Evolutionary conservation across 768 basidiomycete species (phyloP).

Genomic region (Calocybe cyanea): DNA sequence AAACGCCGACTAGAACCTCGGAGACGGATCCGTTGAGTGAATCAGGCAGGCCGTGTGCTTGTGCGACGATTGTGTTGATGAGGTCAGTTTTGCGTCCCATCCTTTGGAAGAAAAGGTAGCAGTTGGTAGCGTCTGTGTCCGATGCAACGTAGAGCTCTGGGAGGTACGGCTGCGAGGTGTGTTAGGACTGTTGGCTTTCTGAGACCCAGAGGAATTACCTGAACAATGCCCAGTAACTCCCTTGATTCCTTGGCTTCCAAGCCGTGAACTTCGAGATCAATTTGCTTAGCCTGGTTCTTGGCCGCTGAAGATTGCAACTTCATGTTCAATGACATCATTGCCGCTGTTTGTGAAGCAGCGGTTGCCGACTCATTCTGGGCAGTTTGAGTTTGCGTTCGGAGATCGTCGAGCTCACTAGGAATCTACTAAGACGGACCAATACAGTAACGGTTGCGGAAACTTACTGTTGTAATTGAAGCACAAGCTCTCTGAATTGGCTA

Average conservation of each 20-base stretch:
- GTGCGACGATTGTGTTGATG: slow-evolving; percentile 77
- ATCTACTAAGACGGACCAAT: neutral
- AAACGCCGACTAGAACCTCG: slow-evolving; percentile 88
- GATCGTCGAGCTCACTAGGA: slow-evolving; percentile 77
- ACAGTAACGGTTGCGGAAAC: slow-evolving; percentile 8
- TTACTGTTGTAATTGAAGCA: slow-evolving; percentile 77
- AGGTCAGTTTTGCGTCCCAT: slow-evolving; percentile 84
- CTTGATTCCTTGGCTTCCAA: slow-evolving; percentile 81
- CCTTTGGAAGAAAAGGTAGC: slow-evolving; percentile 91
- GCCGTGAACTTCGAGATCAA: slow-evolving; percentile 85
- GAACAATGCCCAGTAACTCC: slow-evolving; percentile 79
- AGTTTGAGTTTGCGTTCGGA: slow-evolving; percentile 82
- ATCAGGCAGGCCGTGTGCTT: slow-evolving; percentile 80
- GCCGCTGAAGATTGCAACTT: slow-evolving; percentile 89
- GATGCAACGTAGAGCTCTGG: slow-evolving; percentile 87
- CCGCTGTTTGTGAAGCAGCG: slow-evolving; percentile 84
- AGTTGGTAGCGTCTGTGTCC: slow-evolving; percentile 84
- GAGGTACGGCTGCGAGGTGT: slow-evolving; percentile 69
- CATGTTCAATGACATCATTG: slow-evolving; percentile 91
- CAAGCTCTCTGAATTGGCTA: slow-evolving; percentile 88
- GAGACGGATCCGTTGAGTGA: slow-evolving; percentile 79
- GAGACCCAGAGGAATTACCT: slow-evolving; percentile 40
- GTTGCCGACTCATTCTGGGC: slow-evolving; percentile 81
- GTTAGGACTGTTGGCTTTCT: neutral
- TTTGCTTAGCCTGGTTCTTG: slow-evolving; percentile 85